Conservation (phyloP, 1,139 yeast species). For the Kluyveromyces sp. region DNA sequence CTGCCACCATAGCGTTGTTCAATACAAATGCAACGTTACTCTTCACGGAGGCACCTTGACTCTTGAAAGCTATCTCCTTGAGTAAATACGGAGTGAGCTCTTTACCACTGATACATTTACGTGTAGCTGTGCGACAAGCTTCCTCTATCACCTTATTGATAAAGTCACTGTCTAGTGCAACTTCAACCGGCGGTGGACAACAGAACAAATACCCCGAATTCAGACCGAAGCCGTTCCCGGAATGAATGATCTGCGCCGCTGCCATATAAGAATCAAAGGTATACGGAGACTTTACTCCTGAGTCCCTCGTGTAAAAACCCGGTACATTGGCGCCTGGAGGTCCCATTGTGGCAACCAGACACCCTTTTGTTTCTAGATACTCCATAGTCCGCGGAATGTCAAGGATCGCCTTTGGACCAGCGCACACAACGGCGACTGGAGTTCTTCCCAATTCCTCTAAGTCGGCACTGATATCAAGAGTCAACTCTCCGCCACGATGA, state of each 20-base stretch:
- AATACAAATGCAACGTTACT: constrained; percentile 71
- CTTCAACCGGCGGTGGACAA: constrained; percentile 67
- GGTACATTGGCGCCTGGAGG: constrained; percentile 55
- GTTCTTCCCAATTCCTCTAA: constrained; percentile 77
- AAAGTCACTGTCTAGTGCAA: constrained; percentile 49
- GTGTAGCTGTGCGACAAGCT: constrained; percentile 55
- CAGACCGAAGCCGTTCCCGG: constrained; percentile 46
- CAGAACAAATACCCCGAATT: constrained; percentile 71
- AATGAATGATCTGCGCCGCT: constrained; percentile 57
- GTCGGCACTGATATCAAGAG: constrained; percentile 84
- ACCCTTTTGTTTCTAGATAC: constrained; percentile 82
- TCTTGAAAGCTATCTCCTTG: constrained; percentile 53
- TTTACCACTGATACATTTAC: constrained; percentile 56
- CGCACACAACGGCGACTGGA: constrained; percentile 81
- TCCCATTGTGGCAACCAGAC: constrained; percentile 44
- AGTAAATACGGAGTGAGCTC: constrained; percentile 73
- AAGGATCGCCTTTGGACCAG: constrained; percentile 83
- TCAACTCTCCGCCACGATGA: constrained; percentile 66
- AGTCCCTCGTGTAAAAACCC: constrained; percentile 74
- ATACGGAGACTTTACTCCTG: constrained; percentile 68
- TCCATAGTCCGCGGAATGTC: constrained; percentile 81
- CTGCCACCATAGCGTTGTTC: constrained; percentile 66
- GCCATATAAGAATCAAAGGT: constrained; percentile 44
- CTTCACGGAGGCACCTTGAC: constrained; percentile 62
- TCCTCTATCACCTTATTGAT: constrained; percentile 50